phyloP scores from a whole-genome alignment of 768 basidiomycete species.

The Phaeolepiota aurea region DNA sequence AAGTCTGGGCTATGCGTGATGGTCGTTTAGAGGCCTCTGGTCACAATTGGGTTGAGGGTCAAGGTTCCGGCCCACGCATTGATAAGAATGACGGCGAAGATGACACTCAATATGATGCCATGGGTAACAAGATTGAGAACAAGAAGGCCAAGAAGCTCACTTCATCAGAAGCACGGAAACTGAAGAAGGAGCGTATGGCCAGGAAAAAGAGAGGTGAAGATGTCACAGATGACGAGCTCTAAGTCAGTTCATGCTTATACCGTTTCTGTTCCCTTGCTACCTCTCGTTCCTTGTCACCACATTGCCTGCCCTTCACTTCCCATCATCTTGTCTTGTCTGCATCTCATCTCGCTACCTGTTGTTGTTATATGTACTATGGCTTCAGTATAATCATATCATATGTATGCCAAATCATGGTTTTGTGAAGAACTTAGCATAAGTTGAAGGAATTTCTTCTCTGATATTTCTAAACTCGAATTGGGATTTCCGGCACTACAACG shows the following conservation, averaged over 20 bases:
- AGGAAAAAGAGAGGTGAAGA: conserved; percentile 85
- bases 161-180: conserved; percentile 76
- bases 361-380: neutral
- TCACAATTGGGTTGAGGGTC: conserved; percentile 99
- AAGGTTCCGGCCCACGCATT: conserved; percentile 90
- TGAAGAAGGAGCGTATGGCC: conserved; percentile 95
- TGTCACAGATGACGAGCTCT: conserved; percentile 58
- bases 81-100: conserved; percentile 92
- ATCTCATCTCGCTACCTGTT: neutral
- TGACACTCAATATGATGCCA: conserved; percentile 88
- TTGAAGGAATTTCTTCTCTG: too few species aligned
- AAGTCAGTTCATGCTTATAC: conserved; percentile 11
- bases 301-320: too few species aligned
- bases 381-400: neutral
- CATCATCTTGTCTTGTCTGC: neutral
- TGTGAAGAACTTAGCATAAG: too few species aligned
- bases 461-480: too few species aligned
- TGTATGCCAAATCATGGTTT: neutral
- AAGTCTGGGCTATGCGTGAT: conserved; percentile 99
- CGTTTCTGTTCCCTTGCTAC: neutral
- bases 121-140: conserved; percentile 92
- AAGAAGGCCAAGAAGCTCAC: conserved; percentile 87
- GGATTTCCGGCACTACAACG: too few species aligned
- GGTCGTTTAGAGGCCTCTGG: conserved; percentile 94
- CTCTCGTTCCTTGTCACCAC: neutral